Conservation (phyloP, 352 stramenopile species). For the Pythium biforme region DNA sequence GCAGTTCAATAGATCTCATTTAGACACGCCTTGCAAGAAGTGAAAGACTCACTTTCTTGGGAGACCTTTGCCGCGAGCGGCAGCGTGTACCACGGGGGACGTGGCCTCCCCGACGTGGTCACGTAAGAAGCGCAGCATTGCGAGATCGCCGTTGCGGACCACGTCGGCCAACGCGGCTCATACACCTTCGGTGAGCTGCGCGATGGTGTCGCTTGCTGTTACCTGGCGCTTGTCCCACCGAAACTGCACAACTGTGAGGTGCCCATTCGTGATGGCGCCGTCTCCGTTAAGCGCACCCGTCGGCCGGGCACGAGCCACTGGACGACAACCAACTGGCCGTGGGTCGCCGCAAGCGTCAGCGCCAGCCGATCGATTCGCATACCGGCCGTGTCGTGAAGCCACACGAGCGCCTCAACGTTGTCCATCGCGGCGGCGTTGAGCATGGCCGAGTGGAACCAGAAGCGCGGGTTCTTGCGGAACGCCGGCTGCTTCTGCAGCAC, state of each 20-base stretch:
- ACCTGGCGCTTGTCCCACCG: neutral
- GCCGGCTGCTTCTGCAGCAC: constrained; percentile 14
- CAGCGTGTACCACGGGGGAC: constrained; percentile 11
- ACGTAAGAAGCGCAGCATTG: constrained; percentile 1
- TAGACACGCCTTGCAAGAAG: no score
- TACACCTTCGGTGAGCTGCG: neutral
- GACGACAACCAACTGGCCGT: constrained; percentile 17
- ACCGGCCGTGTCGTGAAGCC: constrained; percentile 10
- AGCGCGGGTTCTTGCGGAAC: constrained; percentile 7
- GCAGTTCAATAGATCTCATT: no score
- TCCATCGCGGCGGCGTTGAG: constrained; percentile 5
- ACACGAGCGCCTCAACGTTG: constrained; percentile 17
- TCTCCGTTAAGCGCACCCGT: neutral
- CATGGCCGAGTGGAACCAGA: constrained; percentile 15
- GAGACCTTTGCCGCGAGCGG: constrained; percentile 9
- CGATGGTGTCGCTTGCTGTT: neutral
- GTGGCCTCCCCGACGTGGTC: neutral
- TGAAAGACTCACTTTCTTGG: constrained; percentile 2
- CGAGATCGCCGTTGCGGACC: neutral
- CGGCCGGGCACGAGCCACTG: constrained; percentile 14
- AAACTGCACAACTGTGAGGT: constrained; percentile 11
- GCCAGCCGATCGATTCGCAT: neutral
- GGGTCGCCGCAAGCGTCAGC: constrained; percentile 3
- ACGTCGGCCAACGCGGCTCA: neutral
- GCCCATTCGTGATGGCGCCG: constrained; percentile 7